These are phyloP conservation scores for Lepiota brunneoincarnata DNA, from an alignment of 768 basidiomycete species.

Conservation along the genomic window DNA sequence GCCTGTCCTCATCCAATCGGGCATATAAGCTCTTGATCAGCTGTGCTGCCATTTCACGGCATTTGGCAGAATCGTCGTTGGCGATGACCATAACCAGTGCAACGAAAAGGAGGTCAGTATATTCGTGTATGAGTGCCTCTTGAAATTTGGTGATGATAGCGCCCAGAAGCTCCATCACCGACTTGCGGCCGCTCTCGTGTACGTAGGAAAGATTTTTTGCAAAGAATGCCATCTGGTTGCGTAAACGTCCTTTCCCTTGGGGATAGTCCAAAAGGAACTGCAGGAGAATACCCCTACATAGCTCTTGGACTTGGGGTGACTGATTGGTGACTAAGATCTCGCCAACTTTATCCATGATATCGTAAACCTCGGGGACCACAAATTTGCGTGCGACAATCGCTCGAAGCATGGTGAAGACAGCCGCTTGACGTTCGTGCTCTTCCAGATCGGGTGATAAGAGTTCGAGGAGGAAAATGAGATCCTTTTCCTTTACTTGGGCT, in stretches of 20 bases:
- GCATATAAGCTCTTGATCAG: constrained; percentile 76
- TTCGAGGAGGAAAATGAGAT: constrained; percentile 83
- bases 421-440: constrained; percentile 79
- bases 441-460: constrained; percentile 88
- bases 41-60: constrained; percentile 83
- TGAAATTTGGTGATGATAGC: constrained; percentile 87
- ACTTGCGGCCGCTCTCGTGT: constrained; percentile 85
- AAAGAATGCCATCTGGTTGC: constrained; percentile 85
- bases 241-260: constrained; percentile 88
- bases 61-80: constrained; percentile 90
- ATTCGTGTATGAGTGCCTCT: constrained; percentile 65
- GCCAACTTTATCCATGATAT: constrained; percentile 90
- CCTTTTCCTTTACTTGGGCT: constrained; percentile 84
- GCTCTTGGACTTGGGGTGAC: constrained; percentile 86
- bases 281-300: constrained; percentile 82
- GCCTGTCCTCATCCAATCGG: constrained; percentile 60
- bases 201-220: constrained; percentile 90
- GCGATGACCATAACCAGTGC: constrained; percentile 90
- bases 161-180: constrained; percentile 91
- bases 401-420: constrained; percentile 85
- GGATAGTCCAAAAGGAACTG: constrained; percentile 98
- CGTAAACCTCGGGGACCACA: constrained; percentile 95
- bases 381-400: constrained; percentile 90
- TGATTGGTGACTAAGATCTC: constrained; percentile 94
- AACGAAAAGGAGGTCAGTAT: constrained; percentile 87